Base-by-base conservation (phyloP, 1,139 yeast species). In the Saccharomyces hybrid region DNA sequence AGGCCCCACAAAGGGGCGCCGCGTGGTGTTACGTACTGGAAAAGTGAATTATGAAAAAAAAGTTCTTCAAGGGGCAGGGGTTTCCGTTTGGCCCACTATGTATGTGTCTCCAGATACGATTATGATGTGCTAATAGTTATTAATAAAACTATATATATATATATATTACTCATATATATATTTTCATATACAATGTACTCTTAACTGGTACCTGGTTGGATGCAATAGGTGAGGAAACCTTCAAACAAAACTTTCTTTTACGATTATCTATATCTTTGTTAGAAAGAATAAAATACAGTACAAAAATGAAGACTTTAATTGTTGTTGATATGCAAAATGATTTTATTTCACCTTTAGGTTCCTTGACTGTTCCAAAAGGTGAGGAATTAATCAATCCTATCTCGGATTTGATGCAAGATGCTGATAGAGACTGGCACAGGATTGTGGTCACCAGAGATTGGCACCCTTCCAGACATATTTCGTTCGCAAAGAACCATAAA, bases 301-400 rank as follows among this genome's bases (percentile, higher is more conserved):
- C 9, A 14, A 57, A 29, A 31, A 60, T 61, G 57, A 61, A 58
- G 53, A 95, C 96, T 0, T 72, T 90, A 38, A 72, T 89, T 0
- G 78, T 90, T 0, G 79, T 90, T 28, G 98, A 91, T 64, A 71
- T 90, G 14, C 97, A 91, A 67, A 84, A 86, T 61, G 97, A 91
- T 67, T 91, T 91, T 65, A 73, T 89, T 2, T 90, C 90, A 2
- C 85, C 89, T 0, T 69, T 76, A 29, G 97, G 97, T 0, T 70
- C 95, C 0, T 71, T 91, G 51, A 95, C 95, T 0, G 93, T 89
- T 0, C 64, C 75, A 0, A 74, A 76, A 4, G 96, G 96, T 1
- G 73, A 85, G n/a, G 71, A 72, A 0, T 74, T 88, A 9, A 76
- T 89, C 16, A 72, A 9, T 76, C 89, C 60, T 67, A 78, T 58